phyloP scores from a whole-genome alignment of 2,329 filamentous ascomycete species.

The Macrophomina tecta region DNA sequence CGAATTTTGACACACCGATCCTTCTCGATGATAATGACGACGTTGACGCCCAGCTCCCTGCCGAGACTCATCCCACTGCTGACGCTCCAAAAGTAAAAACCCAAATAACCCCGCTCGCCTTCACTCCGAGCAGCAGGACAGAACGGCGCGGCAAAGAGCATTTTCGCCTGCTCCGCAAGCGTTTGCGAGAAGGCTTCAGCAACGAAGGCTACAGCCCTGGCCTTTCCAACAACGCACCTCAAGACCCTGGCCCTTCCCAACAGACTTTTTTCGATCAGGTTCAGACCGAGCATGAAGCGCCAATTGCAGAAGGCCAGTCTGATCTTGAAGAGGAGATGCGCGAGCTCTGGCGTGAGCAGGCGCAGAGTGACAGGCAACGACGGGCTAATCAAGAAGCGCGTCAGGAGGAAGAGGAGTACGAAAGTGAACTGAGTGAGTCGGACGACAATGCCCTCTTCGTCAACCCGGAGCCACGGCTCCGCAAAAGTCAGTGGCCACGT shows the following conservation, averaged over 20 bases:
- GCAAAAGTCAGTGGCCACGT: not conserved
- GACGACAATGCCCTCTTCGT: not conserved
- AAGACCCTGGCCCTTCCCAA: too few relatives aligned
- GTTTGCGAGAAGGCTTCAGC: not conserved
- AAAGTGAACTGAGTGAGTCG: not conserved
- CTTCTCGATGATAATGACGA: not conserved
- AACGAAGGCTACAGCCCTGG: not conserved
- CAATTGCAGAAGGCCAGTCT: too few relatives aligned
- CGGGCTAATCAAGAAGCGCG: conserved; percentile 29
- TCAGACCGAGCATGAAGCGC: conserved; percentile 12
- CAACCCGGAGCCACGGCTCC: not conserved
- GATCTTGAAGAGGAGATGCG: too few relatives aligned
- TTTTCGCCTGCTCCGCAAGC: not conserved
- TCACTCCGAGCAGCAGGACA: not conserved
- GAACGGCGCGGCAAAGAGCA: not conserved
- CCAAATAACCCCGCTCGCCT: not conserved
- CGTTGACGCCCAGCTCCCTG: not conserved
- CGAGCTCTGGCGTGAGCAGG: not conserved
- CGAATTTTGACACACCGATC: not conserved
- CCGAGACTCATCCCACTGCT: too few relatives aligned
- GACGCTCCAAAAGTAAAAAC: not conserved
- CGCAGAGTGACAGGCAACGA: not conserved
- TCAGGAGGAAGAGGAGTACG: not conserved
- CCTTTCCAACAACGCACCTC: not conserved
- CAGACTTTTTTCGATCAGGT: conserved; percentile 1